Evolutionary conservation across 768 basidiomycete genomes (phyloP).

Genomic region (Mycena latifolia): DNA sequence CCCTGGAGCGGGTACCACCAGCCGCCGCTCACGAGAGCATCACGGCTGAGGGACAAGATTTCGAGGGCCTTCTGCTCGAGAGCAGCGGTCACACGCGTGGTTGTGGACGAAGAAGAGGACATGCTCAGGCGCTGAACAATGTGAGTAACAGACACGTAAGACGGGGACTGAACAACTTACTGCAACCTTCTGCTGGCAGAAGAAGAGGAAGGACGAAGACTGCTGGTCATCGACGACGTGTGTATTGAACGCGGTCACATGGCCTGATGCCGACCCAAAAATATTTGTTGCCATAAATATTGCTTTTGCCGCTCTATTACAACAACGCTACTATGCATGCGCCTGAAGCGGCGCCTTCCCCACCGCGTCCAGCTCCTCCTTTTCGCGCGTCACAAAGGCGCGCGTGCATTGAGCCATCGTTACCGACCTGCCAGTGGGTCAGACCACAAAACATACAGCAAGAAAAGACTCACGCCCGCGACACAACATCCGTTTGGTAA

Average conservation of each 20-base stretch:
- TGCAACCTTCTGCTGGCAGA: too few relatives aligned
- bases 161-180: too few relatives aligned
- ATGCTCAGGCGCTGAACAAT: too few relatives aligned
- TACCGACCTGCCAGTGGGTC: slow-evolving; percentile 60
- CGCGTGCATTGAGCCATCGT: slow-evolving; percentile 97
- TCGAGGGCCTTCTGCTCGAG: slow-evolving; percentile 34
- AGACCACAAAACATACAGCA: not conserved
- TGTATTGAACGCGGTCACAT: slow-evolving; percentile 4
- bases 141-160: too few relatives aligned
- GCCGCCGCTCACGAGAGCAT: slow-evolving; percentile 49
- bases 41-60: slow-evolving; percentile 38
- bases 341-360: slow-evolving; percentile 55
- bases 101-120: slow-evolving; percentile 5
- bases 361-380: slow-evolving; percentile 65
- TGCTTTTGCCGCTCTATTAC: slow-evolving; percentile 25
- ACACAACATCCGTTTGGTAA: slow-evolving; percentile 96
- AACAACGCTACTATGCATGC: slow-evolving; percentile 52
- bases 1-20: slow-evolving; percentile 56
- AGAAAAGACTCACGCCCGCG: slow-evolving; percentile 79
- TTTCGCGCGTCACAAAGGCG: slow-evolving; percentile 84
- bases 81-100: not conserved
- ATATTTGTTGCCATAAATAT: slow-evolving; percentile 6
- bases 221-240: not conserved
- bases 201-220: too few relatives aligned
- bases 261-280: not conserved